Base-by-base conservation (phyloP, 2,329 filamentous ascomycete genomes). In the Xylariaceae sp. region DNA sequence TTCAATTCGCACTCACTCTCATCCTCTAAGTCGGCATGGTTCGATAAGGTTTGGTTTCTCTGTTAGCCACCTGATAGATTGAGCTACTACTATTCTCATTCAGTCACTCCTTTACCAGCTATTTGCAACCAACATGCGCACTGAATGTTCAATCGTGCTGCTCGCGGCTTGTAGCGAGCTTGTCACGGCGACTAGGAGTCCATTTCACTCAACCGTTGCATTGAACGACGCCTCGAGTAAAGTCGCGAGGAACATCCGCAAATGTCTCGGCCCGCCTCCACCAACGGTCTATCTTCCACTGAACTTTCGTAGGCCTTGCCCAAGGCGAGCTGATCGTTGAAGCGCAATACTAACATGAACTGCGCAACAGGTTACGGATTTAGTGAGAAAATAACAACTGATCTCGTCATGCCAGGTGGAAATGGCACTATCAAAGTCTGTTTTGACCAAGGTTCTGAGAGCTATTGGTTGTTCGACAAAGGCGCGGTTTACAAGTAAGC, bases 371-470 rank as follows among this genome's bases (percentile, higher is more conserved):
- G 48, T 31, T 55, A 52, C 42, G 53, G 53, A 12, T 16, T 36
- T 2, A 40, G 36, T 33, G 22, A 55, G 42, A 64, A 65, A 48
- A 51, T 63, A 19, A 52, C 59, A 2, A 63, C 63, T 5, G 54
- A 60, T 38, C 48, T 65, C 16, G 41, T 49, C 18, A 50, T 58
- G 11, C 59, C 63, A 10, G 57, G 50, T 28, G 48, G 48, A 16
- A 58, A 64, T 49, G 44, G 42, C 28, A 58, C 55, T 9, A 58
- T 66, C 45, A 54, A 58, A 44, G 58, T 63, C 7, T 53, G 57
- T 16, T 63, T 60, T 47, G 63, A 64, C 40, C 55, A 60, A 31
- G 61, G 62, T 13, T 58, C 53, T 43, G 56, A 62, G 41, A 57
- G 57, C 54, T 64, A 59, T 44, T 64, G 56, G 47, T 39, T 65